Conservation (phyloP, 1,284 basidiomycete genomes). For the Flammula alnicola region DNA sequence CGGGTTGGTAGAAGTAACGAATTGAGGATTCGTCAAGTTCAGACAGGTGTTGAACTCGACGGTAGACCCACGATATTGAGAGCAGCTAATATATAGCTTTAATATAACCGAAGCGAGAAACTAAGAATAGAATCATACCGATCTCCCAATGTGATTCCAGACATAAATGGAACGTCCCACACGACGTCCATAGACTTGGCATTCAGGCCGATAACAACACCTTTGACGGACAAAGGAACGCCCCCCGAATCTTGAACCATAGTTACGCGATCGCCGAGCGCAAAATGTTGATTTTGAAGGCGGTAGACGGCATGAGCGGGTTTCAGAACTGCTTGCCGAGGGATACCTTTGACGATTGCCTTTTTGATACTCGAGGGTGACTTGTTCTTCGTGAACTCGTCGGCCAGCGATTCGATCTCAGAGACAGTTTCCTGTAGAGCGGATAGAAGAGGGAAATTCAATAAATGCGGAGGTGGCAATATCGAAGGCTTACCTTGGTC, state of each 20-base stretch:
- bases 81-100: conserved; percentile 62
- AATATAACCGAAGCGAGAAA: background rate
- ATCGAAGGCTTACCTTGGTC: conserved; percentile 63
- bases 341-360: conserved; percentile 89
- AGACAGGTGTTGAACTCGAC: conserved; percentile 86
- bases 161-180: conserved; percentile 96
- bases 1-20: conserved; percentile 72
- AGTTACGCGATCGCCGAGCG: conserved; percentile 91
- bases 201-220: conserved; percentile 91
- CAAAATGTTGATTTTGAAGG: conserved; percentile 89
- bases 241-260: conserved; percentile 97
- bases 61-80: conserved; percentile 86
- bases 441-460: background rate
- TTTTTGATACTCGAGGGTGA: conserved; percentile 77
- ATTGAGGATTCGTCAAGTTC: conserved; percentile 85
- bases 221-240: conserved; percentile 90
- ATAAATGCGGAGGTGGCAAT: no score
- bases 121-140: conserved; percentile 51
- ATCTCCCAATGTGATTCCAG: conserved; percentile 87
- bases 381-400: conserved; percentile 67
- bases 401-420: conserved; percentile 79
- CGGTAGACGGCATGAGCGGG: conserved; percentile 91
- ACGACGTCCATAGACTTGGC: conserved; percentile 92
- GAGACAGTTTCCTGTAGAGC: conserved; percentile 68
- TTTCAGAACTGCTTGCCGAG: conserved; percentile 93